Percentiles rank a stretch among this genome's conserved stretches.
Conservation (phyloP, 2,329 filamentous ascomycete genomes). For the Aspergillus puulaauensis region DNA sequence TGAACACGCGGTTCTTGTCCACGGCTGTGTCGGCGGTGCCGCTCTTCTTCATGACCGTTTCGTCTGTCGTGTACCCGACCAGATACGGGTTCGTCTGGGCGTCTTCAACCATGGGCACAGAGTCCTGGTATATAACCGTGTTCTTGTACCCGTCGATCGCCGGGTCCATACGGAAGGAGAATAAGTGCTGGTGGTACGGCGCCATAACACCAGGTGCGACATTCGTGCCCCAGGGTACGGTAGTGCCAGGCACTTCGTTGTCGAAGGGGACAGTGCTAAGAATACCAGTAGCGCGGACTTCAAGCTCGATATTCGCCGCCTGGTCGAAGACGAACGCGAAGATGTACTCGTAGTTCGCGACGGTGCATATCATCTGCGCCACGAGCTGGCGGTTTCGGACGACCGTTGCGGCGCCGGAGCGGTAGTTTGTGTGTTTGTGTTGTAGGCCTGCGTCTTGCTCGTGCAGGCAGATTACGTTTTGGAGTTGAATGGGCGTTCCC, state of each 20-base stretch:
- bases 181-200: slow-evolving; percentile 73
- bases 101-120: slow-evolving; percentile 52
- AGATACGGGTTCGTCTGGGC: slow-evolving; percentile 58
- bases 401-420: slow-evolving; percentile 63
- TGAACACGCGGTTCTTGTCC: slow-evolving; percentile 50
- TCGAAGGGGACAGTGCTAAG: slow-evolving; percentile 68
- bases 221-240: slow-evolving; percentile 67
- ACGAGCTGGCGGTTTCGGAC: slow-evolving; percentile 67
- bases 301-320: slow-evolving; percentile 65
- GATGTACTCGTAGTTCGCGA: slow-evolving; percentile 73
- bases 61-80: slow-evolving; percentile 60
- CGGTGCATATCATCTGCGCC: slow-evolving; percentile 68
- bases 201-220: slow-evolving; percentile 70
- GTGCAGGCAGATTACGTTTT: slow-evolving; percentile 69
- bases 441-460: slow-evolving; percentile 70
- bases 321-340: slow-evolving; percentile 72
- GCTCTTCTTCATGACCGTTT: slow-evolving; percentile 50
- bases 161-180: slow-evolving; percentile 65
- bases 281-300: slow-evolving; percentile 69
- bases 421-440: slow-evolving; percentile 73
- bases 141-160: slow-evolving; percentile 59
- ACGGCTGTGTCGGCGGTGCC: slow-evolving; percentile 55
- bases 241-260: slow-evolving; percentile 53
- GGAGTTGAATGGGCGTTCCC: slow-evolving; percentile 57
- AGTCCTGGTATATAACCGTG: slow-evolving; percentile 57